Evolutionary conservation across 331 rosid genomes (phyloP).

Genomic region (Quercus tomentella): DNA sequence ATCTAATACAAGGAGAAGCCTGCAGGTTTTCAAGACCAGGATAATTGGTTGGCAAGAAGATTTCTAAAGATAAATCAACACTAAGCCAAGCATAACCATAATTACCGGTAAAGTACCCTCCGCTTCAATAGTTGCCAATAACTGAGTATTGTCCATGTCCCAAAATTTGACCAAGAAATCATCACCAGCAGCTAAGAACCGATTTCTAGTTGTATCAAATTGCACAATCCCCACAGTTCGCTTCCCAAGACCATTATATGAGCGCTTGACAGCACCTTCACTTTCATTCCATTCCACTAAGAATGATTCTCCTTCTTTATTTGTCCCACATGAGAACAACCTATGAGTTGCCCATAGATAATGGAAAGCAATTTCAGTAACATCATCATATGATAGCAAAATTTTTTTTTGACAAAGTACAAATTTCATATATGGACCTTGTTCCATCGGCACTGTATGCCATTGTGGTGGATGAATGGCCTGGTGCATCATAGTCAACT

Average conservation of each 20-base stretch:
- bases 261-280: constrained; percentile 92
- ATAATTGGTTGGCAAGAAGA: constrained; percentile 18
- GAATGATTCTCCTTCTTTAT: constrained; percentile 93
- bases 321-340: constrained; percentile 91
- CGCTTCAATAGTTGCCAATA: constrained; percentile 59
- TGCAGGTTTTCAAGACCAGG: constrained; percentile 36
- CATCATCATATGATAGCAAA: constrained; percentile 4
- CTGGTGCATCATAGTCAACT: constrained; percentile 96
- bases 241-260: constrained; percentile 82
- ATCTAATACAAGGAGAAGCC: constrained; percentile 89
- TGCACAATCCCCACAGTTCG: constrained; percentile 78
- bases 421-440: constrained; percentile 41
- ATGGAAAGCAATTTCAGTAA: constrained; percentile 8
- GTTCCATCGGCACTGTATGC: constrained; percentile 88
- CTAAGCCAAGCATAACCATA: constrained; percentile 7
- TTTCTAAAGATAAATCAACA: constrained; percentile 16
- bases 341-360: constrained; percentile 35
- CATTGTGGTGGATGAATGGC: constrained; percentile 90
- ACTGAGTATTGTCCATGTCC: constrained; percentile 80
- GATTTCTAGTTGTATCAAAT: constrained; percentile 86
- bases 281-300: constrained; percentile 98
- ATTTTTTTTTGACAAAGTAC: background rate
- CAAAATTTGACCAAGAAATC: constrained; percentile 74
- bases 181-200: constrained; percentile 88
- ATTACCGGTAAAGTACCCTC: constrained; percentile 86